Percentiles rank a stretch among this genome's conserved stretches.
phyloP scores from a whole-genome alignment of 1,139 yeast species.

The Saccharomycopsis hybrid region DNA sequence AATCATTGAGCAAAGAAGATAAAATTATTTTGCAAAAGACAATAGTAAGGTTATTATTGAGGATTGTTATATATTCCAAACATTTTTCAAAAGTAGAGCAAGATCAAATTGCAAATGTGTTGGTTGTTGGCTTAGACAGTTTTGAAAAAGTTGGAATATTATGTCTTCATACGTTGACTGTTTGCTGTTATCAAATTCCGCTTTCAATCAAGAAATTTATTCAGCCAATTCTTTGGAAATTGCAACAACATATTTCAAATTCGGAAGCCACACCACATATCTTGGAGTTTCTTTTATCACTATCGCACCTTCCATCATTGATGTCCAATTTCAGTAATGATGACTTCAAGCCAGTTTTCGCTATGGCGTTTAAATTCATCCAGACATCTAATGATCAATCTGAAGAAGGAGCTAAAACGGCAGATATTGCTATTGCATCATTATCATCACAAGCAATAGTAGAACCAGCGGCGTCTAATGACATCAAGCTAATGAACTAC shows the following conservation, averaged over 20 bases:
- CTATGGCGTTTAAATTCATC: slow-evolving; percentile 73
- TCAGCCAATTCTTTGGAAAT: slow-evolving; percentile 55
- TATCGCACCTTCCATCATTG: slow-evolving; percentile 60
- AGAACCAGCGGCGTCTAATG: background rate
- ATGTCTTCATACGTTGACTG: slow-evolving; percentile 65
- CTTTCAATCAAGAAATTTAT: slow-evolving; percentile 63
- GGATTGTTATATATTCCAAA: slow-evolving; percentile 61
- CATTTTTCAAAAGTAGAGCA: slow-evolving; percentile 55
- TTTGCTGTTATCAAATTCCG: slow-evolving; percentile 80
- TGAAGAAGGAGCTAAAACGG: background rate
- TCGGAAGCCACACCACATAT: slow-evolving; percentile 67
- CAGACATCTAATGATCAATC: slow-evolving; percentile 35
- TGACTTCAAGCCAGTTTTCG: slow-evolving; percentile 75
- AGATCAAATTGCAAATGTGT: slow-evolving; percentile 61
- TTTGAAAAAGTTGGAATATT: slow-evolving; percentile 80
- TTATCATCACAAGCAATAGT: no score
- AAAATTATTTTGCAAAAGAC: slow-evolving; percentile 65
- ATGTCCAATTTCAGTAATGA: slow-evolving; percentile 70
- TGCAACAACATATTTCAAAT: slow-evolving; percentile 71
- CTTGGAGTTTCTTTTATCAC: slow-evolving; percentile 63
- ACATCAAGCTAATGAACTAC: slow-evolving; percentile 45
- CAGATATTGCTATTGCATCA: no score
- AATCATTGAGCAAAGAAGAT: slow-evolving; percentile 40
- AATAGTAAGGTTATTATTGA: slow-evolving; percentile 56
- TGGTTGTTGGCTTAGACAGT: slow-evolving; percentile 59